phyloP scores from a whole-genome alignment of 139 green algal genomes.

The Ettlia oleoabundans region DNA sequence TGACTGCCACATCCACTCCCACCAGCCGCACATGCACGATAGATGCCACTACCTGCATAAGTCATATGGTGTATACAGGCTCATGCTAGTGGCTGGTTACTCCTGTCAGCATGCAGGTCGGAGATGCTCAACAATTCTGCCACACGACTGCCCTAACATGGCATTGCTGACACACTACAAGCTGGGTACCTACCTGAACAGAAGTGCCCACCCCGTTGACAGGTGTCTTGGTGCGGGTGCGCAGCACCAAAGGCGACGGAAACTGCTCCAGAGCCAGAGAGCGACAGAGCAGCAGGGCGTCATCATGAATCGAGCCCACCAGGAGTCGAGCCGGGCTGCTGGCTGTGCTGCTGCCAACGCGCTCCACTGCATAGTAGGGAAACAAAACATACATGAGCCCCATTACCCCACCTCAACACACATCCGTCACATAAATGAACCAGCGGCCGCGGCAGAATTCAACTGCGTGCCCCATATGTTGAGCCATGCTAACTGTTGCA shows the following conservation, averaged over 20 bases:
- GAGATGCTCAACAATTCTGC: too few relatives aligned
- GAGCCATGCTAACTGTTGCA: too few relatives aligned
- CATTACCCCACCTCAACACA: too few relatives aligned
- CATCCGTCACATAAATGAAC: too few relatives aligned
- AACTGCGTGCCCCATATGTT: too few relatives aligned
- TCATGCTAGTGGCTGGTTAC: too few relatives aligned
- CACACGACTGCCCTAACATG: background rate
- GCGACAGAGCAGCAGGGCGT: conserved; percentile 69
- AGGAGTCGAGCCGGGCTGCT: conserved; percentile 53
- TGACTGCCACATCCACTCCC: conserved; percentile 50
- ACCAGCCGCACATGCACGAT: conserved; percentile 56
- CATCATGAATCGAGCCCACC: conserved; percentile 63
- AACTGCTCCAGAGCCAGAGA: conserved; percentile 67
- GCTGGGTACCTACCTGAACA: background rate
- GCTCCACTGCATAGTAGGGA: conserved; percentile 19
- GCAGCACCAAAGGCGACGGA: conserved; percentile 48
- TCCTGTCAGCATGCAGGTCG: too few relatives aligned
- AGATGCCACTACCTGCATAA: conserved; percentile 49
- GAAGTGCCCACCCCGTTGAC: background rate
- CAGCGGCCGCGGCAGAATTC: too few relatives aligned
- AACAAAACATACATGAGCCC: too few relatives aligned
- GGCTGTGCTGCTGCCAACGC: background rate
- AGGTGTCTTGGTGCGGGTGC: background rate
- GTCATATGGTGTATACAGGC: background rate
- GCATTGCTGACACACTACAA: background rate